Evolutionary conservation across 2,329 filamentous ascomycete species (phyloP).

Genomic region (Xylariaceae sp.): DNA sequence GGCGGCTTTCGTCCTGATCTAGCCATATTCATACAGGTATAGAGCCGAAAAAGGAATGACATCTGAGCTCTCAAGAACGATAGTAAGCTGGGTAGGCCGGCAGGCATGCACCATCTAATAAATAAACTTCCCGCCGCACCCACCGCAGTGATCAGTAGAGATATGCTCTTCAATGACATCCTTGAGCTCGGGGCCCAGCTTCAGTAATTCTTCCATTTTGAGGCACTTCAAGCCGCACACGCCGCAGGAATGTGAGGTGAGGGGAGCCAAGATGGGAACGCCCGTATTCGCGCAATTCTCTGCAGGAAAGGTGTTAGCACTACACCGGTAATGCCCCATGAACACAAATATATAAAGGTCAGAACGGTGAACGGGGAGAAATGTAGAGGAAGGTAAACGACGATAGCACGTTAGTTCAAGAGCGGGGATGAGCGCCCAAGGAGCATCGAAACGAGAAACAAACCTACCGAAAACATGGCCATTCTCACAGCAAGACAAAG

Average conservation of each 20-base stretch:
- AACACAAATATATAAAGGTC: background rate
- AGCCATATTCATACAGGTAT: no score
- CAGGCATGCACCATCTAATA: no score
- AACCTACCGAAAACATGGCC: slow-evolving; percentile 38
- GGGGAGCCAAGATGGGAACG: slow-evolving; percentile 51
- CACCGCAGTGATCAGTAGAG: slow-evolving; percentile 29
- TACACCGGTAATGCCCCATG: no score
- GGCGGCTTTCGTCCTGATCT: no score
- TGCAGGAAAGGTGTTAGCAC: slow-evolving; percentile 23
- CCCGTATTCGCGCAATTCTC: slow-evolving; percentile 53
- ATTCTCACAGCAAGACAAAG: slow-evolving; percentile 38
- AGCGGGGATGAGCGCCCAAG: no score
- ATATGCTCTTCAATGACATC: slow-evolving; percentile 26
- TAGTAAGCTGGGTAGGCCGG: no score
- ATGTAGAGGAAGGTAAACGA: background rate
- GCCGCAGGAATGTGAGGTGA: slow-evolving; percentile 50
- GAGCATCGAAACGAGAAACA: background rate
- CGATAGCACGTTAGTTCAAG: no score
- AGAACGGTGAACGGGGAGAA: background rate
- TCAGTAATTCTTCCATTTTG: slow-evolving; percentile 39
- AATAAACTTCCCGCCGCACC: slow-evolving; percentile 32
- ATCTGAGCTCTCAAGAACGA: no score
- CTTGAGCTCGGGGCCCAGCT: slow-evolving; percentile 23
- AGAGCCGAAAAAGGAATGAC: no score
- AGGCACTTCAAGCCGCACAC: slow-evolving; percentile 53